Percentiles rank a stretch among this genome's conserved stretches.
Conservation (phyloP, 2,329 filamentous ascomycete species). For the Colletotrichum chlorophyti region DNA sequence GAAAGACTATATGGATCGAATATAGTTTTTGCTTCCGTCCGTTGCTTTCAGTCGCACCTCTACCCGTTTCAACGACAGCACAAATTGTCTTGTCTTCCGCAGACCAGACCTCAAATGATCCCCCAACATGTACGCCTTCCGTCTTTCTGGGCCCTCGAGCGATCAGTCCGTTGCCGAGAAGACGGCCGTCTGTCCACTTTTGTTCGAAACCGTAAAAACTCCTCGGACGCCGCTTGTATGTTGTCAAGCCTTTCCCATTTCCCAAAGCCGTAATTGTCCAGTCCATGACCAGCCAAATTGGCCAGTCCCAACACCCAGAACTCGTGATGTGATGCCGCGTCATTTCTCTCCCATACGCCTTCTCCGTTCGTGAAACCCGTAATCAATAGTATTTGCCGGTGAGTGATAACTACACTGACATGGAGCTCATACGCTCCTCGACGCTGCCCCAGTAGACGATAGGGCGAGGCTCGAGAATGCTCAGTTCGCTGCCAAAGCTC, state of each 20-base stretch:
- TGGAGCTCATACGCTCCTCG: conserved; percentile 67
- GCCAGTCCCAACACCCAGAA: conserved; percentile 1
- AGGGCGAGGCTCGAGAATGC: conserved; percentile 66
- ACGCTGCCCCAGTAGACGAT: conserved; percentile 69
- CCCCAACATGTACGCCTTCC: too few relatives aligned
- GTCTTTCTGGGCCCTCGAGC: background rate
- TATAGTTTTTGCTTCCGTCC: too few relatives aligned
- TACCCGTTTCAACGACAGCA: too few relatives aligned
- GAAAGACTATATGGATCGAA: too few relatives aligned
- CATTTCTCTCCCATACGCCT: background rate
- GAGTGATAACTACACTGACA: too few relatives aligned
- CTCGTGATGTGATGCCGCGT: background rate
- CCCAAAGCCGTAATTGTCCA: background rate
- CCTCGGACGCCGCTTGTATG: conserved; percentile 7
- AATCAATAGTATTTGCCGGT: background rate
- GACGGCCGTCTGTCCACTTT: background rate
- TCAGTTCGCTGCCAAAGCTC: conserved; percentile 59
- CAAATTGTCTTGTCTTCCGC: too few relatives aligned
- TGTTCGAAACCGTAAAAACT: background rate
- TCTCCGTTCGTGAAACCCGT: background rate
- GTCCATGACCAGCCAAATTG: background rate
- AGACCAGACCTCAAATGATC: too few relatives aligned
- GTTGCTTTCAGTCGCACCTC: too few relatives aligned
- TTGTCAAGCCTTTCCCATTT: background rate
- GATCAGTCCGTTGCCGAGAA: background rate